A percentile compares a stretch with the other conserved stretches of the same genome.
Evolutionary conservation across 73 alveolate species (phyloP).

Genomic region (Effrenium voratum): DNA sequence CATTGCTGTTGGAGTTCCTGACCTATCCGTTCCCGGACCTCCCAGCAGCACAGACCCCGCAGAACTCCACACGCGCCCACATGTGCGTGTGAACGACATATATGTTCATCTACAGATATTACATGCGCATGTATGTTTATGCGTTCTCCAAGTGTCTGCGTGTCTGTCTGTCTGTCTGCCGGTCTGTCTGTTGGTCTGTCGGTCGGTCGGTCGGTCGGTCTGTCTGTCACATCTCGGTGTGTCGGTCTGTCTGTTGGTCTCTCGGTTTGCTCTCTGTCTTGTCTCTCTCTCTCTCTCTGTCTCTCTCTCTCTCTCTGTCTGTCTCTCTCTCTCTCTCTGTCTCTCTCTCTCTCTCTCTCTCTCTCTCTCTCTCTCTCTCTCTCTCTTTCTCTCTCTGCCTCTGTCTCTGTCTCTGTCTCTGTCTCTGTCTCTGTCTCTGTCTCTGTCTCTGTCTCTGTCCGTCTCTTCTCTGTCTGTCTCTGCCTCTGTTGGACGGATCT

Average conservation of each 20-base stretch:
- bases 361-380: constrained; percentile 5
- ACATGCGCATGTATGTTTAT: too few species aligned
- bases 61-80: too few species aligned
- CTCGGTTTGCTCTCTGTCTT: neutral
- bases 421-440: constrained; percentile 1
- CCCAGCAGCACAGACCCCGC: too few species aligned
- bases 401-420: neutral
- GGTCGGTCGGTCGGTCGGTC: neutral
- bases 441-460: neutral
- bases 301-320: neutral
- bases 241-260: neutral
- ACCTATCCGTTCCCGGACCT: too few species aligned
- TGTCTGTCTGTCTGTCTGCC: neutral
- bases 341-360: neutral
- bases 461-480: neutral
- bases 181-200: neutral
- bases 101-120: too few species aligned
- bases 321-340: constrained; percentile 7
- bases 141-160: too few species aligned
- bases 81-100: too few species aligned
- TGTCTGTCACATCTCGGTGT: neutral
- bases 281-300: constrained; percentile 8
- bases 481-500: neutral
- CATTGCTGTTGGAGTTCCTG: too few species aligned
- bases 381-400: neutral